Percentiles rank a stretch among this genome's conserved stretches.
These are phyloP conservation scores for Gillenia trifoliata DNA, from an alignment of 306 rosid genomes.

Conservation along the genomic window DNA sequence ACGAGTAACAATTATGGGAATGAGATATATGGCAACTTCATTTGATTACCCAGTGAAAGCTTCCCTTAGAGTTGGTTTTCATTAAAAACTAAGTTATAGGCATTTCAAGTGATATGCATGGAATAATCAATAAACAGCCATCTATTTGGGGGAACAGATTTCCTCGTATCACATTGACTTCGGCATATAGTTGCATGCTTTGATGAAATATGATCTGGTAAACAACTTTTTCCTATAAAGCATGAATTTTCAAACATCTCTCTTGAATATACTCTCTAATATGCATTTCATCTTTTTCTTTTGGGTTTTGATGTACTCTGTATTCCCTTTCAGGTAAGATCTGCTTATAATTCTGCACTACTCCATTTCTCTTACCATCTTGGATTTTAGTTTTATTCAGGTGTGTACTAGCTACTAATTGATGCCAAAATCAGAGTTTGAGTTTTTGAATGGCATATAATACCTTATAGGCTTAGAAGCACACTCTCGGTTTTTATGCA, in stretches of 20 bases:
- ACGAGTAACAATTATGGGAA: not conserved
- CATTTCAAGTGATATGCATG: not conserved
- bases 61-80: not conserved
- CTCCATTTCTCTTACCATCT: slow-evolving; percentile 6
- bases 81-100: not conserved
- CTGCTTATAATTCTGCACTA: slow-evolving; percentile 2
- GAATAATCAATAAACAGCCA: not conserved
- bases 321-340: slow-evolving; percentile 6
- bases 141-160: not conserved
- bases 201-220: not conserved
- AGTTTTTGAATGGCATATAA: not conserved
- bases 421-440: not conserved
- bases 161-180: not conserved
- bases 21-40: not conserved
- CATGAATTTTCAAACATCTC: no score
- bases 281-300: no score
- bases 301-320: not conserved
- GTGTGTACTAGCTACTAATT: not conserved
- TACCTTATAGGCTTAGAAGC: not conserved
- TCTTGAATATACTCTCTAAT: not conserved
- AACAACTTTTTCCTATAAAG: no score
- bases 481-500: not conserved
- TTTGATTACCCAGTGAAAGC: not conserved
- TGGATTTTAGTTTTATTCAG: slow-evolving; percentile 4
- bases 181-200: not conserved